Conservation (phyloP, 148 eudicot species). For the Chenopodium berlandieri region DNA sequence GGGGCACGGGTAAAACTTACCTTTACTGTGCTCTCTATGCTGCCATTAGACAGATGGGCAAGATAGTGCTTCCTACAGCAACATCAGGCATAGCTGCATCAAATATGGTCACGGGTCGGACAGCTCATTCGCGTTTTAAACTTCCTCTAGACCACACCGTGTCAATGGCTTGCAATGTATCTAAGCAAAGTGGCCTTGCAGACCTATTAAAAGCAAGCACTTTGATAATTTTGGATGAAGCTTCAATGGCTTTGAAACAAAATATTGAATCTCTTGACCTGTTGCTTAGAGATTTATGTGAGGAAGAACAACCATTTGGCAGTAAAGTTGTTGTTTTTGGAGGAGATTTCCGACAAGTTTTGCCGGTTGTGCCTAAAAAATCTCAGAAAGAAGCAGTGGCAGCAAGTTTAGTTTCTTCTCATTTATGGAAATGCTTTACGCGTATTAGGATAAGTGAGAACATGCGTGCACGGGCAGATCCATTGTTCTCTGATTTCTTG, state of each 20-base stretch:
- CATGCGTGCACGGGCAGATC: neutral
- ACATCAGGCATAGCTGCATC: neutral
- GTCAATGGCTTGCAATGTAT: neutral
- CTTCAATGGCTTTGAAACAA: no score
- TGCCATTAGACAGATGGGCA: neutral
- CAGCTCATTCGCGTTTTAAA: neutral
- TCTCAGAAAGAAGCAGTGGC: neutral
- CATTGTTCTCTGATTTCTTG: neutral
- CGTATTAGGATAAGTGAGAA: neutral
- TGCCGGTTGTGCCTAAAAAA: neutral
- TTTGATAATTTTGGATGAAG: neutral
- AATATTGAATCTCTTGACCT: no score
- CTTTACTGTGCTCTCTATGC: constrained; percentile 10
- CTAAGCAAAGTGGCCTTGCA: neutral
- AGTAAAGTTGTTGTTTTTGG: no score
- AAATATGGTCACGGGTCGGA: neutral
- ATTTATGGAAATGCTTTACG: neutral
- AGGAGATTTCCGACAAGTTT: neutral
- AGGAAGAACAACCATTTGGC: no score
- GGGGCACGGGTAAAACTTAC: neutral
- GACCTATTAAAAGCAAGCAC: neutral
- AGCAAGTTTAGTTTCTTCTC: neutral
- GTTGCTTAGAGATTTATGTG: no score
- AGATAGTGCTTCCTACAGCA: neutral
- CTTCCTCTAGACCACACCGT: neutral